Percentiles rank a stretch among this genome's conserved stretches.
Evolutionary conservation across 257 asterid genomes (phyloP).

Genomic region (Sherardia arvensis): DNA sequence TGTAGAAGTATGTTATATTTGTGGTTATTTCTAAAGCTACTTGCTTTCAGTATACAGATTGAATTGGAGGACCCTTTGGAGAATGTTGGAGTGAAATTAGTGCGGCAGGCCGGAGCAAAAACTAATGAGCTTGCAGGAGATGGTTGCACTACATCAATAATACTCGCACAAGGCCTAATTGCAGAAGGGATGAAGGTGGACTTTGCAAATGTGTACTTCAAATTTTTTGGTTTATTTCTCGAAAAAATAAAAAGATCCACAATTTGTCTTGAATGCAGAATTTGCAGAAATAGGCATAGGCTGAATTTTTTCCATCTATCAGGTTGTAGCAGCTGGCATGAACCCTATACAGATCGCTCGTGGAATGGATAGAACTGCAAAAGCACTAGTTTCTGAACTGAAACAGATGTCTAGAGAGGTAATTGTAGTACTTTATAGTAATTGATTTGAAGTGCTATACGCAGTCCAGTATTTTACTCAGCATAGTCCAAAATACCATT

Average conservation of each 20-base stretch:
- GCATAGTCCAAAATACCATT: no score
- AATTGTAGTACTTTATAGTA: not conserved
- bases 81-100: slow-evolving; percentile 77
- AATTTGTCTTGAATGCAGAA: not conserved
- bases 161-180: slow-evolving; percentile 78
- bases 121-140: slow-evolving; percentile 88
- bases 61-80: slow-evolving; percentile 80
- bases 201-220: not conserved
- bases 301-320: slow-evolving; percentile 5
- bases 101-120: slow-evolving; percentile 83
- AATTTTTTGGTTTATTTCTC: not conserved
- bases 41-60: slow-evolving; percentile 49
- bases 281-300: not conserved
- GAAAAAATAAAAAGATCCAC: not conserved
- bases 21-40: slow-evolving; percentile 8
- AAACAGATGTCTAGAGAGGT: slow-evolving; percentile 77
- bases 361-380: slow-evolving; percentile 63
- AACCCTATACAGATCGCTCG: slow-evolving; percentile 75
- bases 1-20: not conserved
- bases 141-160: slow-evolving; percentile 74
- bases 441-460: no score
- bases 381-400: slow-evolving; percentile 62
- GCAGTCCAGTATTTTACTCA: no score
- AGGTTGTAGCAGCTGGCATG: slow-evolving; percentile 72
- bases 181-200: slow-evolving; percentile 74